Evolutionary conservation across 257 asterid genomes (phyloP), one percentile per base, ranked within the genome.

Genomic region (Petunia secreta): DNA sequence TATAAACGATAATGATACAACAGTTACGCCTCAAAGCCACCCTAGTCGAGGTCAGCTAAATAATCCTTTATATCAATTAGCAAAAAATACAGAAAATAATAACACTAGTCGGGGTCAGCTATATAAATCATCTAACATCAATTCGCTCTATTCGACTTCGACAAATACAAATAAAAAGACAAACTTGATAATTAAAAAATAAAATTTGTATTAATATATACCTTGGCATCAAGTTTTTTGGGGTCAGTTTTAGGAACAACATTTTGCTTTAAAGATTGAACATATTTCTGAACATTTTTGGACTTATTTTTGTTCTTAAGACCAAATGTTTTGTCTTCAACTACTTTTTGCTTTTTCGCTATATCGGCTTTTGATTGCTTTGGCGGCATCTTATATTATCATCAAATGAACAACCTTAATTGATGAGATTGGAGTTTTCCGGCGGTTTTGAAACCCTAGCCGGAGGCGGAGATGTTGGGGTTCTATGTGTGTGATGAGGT

Each of bases 281-380:
- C 98, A 77, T 96, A 96, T 85, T 96, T 96, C 93, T 96, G 99
- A 8, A 96, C 99, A 84, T 87, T 89, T 79, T 96, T 94, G 64
- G 97, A 91, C 93, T 96, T 96, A 85, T 91, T 96, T 77, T 96
- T 96, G 66, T 96, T 96, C 94, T 96, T 96, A 82, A 96, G 91
- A 81, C 99, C 99, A 83, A 96, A 96, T 3, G 99, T 96, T 87
- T 96, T 96, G 97, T 94, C 99, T 88, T 96, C 99, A 13, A 90
- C 87, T 53, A 87, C 11, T 87, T 93, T 95, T 91, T 93, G 98
- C 93, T 95, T 95, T 92, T 96, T 94, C 83, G 98, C 94, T 78
- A 89, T 2, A 85, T 92, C 98, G 64, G 92, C 87, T 88, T 96
- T 96, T 77, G 97, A 84, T 88, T 83, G 92, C 83, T 89, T 93